A percentile compares a stretch with the other conserved stretches of the same genome.
Evolutionary conservation across 2,329 filamentous ascomycete species (phyloP).

Genomic region (Ceratocystis lukuohia): DNA sequence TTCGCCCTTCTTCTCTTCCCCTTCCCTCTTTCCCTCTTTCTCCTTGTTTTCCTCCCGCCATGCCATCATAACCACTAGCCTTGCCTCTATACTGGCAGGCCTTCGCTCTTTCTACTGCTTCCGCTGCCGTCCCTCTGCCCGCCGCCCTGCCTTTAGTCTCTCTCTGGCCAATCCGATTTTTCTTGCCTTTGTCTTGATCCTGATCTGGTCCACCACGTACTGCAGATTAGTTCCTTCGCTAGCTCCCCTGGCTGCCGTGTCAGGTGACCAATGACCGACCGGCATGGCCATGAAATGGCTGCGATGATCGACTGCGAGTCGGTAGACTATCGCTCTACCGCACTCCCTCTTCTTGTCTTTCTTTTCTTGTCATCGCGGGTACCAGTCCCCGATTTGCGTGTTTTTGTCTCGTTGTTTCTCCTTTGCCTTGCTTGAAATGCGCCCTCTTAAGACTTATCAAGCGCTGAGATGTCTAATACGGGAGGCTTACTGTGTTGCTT

Average conservation of each 20-base stretch:
- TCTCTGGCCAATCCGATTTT: background rate
- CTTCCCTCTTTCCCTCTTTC: background rate
- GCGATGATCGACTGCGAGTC: no score
- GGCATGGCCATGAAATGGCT: background rate
- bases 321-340: no score
- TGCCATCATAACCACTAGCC: background rate
- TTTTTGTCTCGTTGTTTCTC: background rate
- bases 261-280: background rate
- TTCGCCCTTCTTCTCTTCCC: background rate
- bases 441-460: background rate
- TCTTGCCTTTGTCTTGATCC: conserved; percentile 14
- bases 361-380: background rate
- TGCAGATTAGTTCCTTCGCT: conserved; percentile 10
- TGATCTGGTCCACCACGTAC: conserved; percentile 16
- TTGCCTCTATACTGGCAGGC: background rate
- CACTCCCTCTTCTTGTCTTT: background rate
- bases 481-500: background rate
- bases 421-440: background rate
- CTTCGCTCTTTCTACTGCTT: background rate
- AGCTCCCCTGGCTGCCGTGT: background rate
- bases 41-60: no score
- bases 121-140: conserved; percentile 20
- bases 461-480: background rate
- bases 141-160: no score
- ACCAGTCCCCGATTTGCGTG: background rate